Evolutionary conservation across 2,329 filamentous ascomycete species (phyloP).

Genomic region (Colletotrichum cordylinicola): DNA sequence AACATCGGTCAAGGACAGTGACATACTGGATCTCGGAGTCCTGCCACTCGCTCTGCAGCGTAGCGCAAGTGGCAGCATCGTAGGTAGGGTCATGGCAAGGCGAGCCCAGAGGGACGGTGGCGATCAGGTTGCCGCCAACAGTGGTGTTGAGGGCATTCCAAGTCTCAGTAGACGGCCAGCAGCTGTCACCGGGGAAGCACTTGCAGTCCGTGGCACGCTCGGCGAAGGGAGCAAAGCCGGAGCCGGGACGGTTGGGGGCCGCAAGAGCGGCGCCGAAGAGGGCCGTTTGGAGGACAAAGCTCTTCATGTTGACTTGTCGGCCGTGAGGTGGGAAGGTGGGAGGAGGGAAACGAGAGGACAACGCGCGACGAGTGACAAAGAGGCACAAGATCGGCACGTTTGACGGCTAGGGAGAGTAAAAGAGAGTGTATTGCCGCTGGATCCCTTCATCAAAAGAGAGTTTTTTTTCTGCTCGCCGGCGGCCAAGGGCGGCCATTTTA

Average conservation of each 20-base stretch:
- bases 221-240: neutral
- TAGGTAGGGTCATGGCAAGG: slow-evolving; percentile 51
- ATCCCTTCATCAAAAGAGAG: neutral
- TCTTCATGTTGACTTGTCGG: slow-evolving; percentile 8
- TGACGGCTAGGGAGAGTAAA: neutral
- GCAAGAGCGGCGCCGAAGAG: slow-evolving; percentile 10
- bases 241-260: neutral
- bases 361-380: neutral
- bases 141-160: slow-evolving; percentile 55
- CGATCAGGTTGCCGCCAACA: slow-evolving; percentile 52
- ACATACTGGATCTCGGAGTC: slow-evolving; percentile 48
- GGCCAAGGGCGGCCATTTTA: slow-evolving; percentile 8
- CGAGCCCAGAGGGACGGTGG: slow-evolving; percentile 51
- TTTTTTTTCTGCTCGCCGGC: neutral
- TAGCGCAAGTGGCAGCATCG: slow-evolving; percentile 47
- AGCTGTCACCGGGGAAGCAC: slow-evolving; percentile 53
- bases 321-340: neutral
- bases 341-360: neutral
- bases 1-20: slow-evolving; percentile 17
- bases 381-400: slow-evolving; percentile 1
- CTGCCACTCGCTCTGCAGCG: slow-evolving; percentile 49
- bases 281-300: slow-evolving; percentile 10
- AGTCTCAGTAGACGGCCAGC: slow-evolving; percentile 49
- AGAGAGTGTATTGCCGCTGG: neutral
- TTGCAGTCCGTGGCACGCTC: slow-evolving; percentile 46